Evolutionary conservation across 169 alveolate species (phyloP).

Genomic region (Eimeria mitis): DNA sequence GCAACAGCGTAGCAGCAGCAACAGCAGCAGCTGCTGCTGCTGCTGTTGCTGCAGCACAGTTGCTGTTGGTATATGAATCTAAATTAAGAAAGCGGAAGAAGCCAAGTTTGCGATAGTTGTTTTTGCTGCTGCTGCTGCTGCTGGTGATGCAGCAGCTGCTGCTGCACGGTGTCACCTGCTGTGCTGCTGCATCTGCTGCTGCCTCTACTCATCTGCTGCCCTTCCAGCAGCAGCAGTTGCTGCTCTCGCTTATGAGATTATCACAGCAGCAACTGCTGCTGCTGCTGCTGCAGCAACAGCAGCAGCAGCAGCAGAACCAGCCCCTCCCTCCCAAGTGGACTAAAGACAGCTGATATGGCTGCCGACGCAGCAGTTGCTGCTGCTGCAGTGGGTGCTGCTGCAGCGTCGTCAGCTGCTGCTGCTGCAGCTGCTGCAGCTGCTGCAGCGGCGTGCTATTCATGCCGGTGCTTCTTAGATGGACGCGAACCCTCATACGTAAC

Average conservation of each 20-base stretch:
- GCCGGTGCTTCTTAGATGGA: slow-evolving; percentile 12
- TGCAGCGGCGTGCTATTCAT: background rate
- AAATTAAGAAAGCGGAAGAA: background rate
- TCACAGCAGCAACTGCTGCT: slow-evolving; percentile 1
- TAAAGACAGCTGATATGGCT: background rate
- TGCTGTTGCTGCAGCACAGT: background rate
- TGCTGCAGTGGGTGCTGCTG: background rate
- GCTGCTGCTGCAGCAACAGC: slow-evolving; percentile 21
- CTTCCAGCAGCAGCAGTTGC: slow-evolving; percentile 12
- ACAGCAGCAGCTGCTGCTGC: background rate
- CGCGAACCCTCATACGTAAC: slow-evolving; percentile 42
- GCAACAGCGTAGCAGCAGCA: no score
- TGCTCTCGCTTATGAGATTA: background rate
- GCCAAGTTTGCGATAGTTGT: background rate
- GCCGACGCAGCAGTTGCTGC: background rate
- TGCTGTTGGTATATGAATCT: background rate
- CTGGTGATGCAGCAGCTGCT: background rate
- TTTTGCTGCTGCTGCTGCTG: background rate
- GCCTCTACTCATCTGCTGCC: background rate
- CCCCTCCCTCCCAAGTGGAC: background rate
- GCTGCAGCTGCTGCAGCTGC: slow-evolving; percentile 16
- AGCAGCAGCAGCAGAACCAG: background rate
- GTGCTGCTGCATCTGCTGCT: background rate
- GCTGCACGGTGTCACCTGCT: background rate
- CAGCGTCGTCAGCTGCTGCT: background rate